A percentile compares a stretch with the other conserved stretches of the same genome.
phyloP scores from a whole-genome alignment of 2,329 filamentous ascomycete genomes.

The Botrytis cinerea region DNA sequence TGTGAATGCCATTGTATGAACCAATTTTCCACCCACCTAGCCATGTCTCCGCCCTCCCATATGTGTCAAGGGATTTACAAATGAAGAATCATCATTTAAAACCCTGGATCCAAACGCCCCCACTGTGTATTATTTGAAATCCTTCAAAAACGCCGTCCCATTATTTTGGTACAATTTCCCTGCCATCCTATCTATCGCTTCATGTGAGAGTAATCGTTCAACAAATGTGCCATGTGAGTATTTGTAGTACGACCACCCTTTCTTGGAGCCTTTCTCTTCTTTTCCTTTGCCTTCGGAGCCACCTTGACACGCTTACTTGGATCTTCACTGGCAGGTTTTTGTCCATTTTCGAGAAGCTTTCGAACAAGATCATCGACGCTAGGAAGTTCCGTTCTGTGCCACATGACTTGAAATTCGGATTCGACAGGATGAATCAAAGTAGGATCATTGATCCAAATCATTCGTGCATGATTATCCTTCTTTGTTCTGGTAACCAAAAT shows the following conservation, averaged over 20 bases:
- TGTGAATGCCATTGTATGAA: neutral
- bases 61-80: neutral
- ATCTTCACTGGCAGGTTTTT: slow-evolving; percentile 45
- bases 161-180: slow-evolving; percentile 1
- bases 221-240: slow-evolving; percentile 42
- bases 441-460: slow-evolving; percentile 87
- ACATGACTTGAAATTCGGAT: slow-evolving; percentile 78
- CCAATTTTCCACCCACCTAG: neutral
- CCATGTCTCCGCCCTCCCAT: neutral
- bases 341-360: slow-evolving; percentile 44
- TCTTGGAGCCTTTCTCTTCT: slow-evolving; percentile 42
- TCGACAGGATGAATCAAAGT: slow-evolving; percentile 75
- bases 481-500: slow-evolving; percentile 86
- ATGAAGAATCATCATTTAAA: neutral
- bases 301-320: slow-evolving; percentile 43
- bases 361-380: slow-evolving; percentile 44
- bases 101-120: neutral
- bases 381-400: slow-evolving; percentile 76
- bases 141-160: slow-evolving; percentile 13
- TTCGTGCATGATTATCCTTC: slow-evolving; percentile 84
- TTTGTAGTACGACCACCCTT: slow-evolving; percentile 43
- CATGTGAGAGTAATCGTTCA: slow-evolving; percentile 39
- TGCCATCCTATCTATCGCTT: slow-evolving; percentile 31
- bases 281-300: slow-evolving; percentile 42
- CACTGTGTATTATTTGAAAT: neutral